Base-by-base conservation (phyloP, 257 asterid species). In the Nicotiana otophora region DNA sequence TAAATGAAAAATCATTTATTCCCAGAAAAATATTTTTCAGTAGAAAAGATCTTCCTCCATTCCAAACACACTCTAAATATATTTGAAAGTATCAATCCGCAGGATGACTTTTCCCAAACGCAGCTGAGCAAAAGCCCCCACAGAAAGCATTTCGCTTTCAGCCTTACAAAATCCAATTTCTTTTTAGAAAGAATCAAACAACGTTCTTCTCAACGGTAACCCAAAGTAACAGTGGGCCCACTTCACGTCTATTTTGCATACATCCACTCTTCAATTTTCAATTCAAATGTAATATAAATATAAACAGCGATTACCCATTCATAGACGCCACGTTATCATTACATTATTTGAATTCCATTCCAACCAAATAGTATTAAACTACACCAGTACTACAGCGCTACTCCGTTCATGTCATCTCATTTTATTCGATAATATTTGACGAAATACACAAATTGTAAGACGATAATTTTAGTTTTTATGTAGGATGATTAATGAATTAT, bases 121-220 rank as follows among this genome's bases (percentile, higher is more conserved):
- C 64, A 58, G 11, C n/a, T 17, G 4, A 58, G 12, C 16, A 2
- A 51, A 51, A 51, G 16, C 5, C n/a, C 72, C 72, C 23, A 15
- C 46, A 12, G 19, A 69, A 39, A 69, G n/a, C 48, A 39, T 36
- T 64, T 65, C 42, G 72, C 46, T 65, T 65, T 65, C 74, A 31
- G 11, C 48, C 74, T 65, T 15, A 7, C 74, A 1, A 65, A 65
- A 17, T 53, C 17, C 17, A 53, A 12, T 12, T 12, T 15, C 5
- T 15, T 31, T 31, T 30, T 15, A 39, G 69, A 26, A 26, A 23
- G 46, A 31, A 7, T 42, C 78, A n/a, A 20, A 72, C 79, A 72
- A 72, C 61, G 61, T 46, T 72, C 61, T 46, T 72, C 79, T 23
- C 79, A 72, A 72, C 79, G 79, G 79, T 72, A 72, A 72, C 61